Evolutionary conservation across 1,139 yeast genomes (phyloP).

Genomic region (Yamadazyma jaroonii): DNA sequence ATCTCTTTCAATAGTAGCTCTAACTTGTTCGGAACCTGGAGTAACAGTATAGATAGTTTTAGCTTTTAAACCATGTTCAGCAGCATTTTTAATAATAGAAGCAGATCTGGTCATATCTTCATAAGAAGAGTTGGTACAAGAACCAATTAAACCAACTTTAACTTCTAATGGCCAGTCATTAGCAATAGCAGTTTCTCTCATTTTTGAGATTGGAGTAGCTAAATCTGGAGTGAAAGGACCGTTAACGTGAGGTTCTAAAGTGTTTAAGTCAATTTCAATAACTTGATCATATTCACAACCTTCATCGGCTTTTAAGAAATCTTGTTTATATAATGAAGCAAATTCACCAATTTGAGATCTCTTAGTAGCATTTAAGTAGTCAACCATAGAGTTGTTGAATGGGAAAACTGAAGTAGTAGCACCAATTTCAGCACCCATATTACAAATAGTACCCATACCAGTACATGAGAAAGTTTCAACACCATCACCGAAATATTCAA

Average conservation of each 20-base stretch:
- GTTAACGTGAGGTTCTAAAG: slow-evolving; percentile 95
- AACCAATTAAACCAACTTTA: slow-evolving; percentile 95
- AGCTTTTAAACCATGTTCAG: slow-evolving; percentile 83
- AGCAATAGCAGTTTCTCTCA: slow-evolving; percentile 83
- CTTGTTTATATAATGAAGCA: slow-evolving; percentile 71
- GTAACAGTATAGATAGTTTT: slow-evolving; percentile 91
- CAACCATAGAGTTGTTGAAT: slow-evolving; percentile 86
- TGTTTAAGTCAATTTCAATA: slow-evolving; percentile 90
- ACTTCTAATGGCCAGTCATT: slow-evolving; percentile 94
- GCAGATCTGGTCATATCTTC: slow-evolving; percentile 99
- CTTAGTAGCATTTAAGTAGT: slow-evolving; percentile 84
- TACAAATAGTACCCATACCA: slow-evolving; percentile 99
- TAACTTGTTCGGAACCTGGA: slow-evolving; percentile 98
- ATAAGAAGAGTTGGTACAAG: slow-evolving; percentile 98
- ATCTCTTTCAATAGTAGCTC: slow-evolving; percentile 98
- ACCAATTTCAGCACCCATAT: slow-evolving; percentile 99
- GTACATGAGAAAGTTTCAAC: slow-evolving; percentile 94
- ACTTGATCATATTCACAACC: slow-evolving; percentile 96
- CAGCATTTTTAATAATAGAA: slow-evolving; percentile 89
- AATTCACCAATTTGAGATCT: slow-evolving; percentile 82
- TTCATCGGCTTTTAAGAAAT: slow-evolving; percentile 84
- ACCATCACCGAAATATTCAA: slow-evolving; percentile 98
- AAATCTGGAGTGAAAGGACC: slow-evolving; percentile 99
- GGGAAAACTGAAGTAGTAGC: slow-evolving; percentile 99
- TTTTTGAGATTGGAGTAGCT: slow-evolving; percentile 93